These are phyloP conservation scores for Coemansia sp. DNA, from an alignment of 192 early-diverging fungal species.

Conservation along the genomic window DNA sequence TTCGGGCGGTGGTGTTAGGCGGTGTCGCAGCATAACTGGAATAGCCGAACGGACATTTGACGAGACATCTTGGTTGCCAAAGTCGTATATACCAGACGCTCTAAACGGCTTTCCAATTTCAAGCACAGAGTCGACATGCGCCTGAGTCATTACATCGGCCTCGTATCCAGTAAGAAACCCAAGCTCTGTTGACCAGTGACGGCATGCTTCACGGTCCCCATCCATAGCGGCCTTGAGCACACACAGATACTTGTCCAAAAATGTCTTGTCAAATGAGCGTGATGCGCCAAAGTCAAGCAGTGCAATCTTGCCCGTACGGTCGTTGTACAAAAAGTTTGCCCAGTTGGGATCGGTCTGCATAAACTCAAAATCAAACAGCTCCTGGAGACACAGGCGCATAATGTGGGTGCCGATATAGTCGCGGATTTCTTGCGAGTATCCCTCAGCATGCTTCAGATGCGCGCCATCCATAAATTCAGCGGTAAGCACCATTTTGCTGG, in stretches of 20 bases:
- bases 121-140: slow-evolving; percentile 87
- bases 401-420: slow-evolving; percentile 73
- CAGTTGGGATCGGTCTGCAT: slow-evolving; percentile 99
- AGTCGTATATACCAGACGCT: slow-evolving; percentile 65
- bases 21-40: slow-evolving; percentile 90
- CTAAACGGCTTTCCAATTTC: slow-evolving; percentile 85
- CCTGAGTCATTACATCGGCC: slow-evolving; percentile 78
- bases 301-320: slow-evolving; percentile 64
- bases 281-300: slow-evolving; percentile 96
- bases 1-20: slow-evolving; percentile 96
- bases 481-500: slow-evolving; percentile 72
- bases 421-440: slow-evolving; percentile 59
- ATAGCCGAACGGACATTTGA: slow-evolving; percentile 80
- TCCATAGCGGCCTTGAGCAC: slow-evolving; percentile 72
- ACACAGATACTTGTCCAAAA: slow-evolving; percentile 74
- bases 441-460: slow-evolving; percentile 62
- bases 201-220: slow-evolving; percentile 71
- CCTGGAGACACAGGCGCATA: slow-evolving; percentile 79
- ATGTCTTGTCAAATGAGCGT: slow-evolving; percentile 71
- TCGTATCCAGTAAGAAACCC: slow-evolving; percentile 95
- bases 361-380: slow-evolving; percentile 89
- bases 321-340: slow-evolving; percentile 95
- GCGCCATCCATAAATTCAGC: slow-evolving; percentile 77
- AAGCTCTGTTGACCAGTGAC: slow-evolving; percentile 75
- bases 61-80: slow-evolving; percentile 82